Evolutionary conservation across 2,329 filamentous ascomycete genomes (phyloP), one percentile per base, ranked within the genome.

Genomic region (Colletotrichum cereale): DNA sequence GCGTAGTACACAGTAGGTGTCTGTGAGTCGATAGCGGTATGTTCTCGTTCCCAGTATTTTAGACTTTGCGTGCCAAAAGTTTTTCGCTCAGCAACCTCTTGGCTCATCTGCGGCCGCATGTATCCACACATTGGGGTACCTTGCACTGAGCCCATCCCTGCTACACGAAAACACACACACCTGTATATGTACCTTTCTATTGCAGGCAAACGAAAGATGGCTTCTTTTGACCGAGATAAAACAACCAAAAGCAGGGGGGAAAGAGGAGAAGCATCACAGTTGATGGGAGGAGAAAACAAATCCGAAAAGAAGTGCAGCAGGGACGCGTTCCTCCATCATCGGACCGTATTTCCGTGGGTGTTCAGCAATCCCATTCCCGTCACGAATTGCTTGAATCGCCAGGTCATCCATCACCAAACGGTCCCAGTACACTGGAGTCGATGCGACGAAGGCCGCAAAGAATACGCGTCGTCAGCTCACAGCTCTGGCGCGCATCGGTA

Each of bases 41-140:
- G 38, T 40, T 40, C 38, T 5, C 14, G 1, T 5, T 34, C 31
- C 31, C 21, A 18, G 21, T 5, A 26, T n/a, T 53, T 53, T 18
- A 53, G 2, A 40, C 18, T 61, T 64, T 63, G 14, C 31, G 40
- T 14, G 12, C 26, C 52, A 52, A 52, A 44, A 31, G 21, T 10
- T 26, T 57, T 6, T 18, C 38, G 14, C 12, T 21, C 31, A 10
- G 21, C 29, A 10, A 5, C 18, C 10, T 62, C 50, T 67, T 38
- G 64, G 57, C 58, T 38, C 26, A 31, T 26, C 44, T 42, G 44
- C 29, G 36, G 21, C 52, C 62, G 29, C 26, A 50, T 47, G 34
- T 71, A 53, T 68, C 58, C 52, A 53, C 64, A 53, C 68, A 53
- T 24, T 71, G 36, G 57, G 53, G 24, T 58, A 18, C 42, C 21